phyloP scores from a whole-genome alignment of 2,329 filamentous ascomycete species.

The Biscogniauxia mediterranea region DNA sequence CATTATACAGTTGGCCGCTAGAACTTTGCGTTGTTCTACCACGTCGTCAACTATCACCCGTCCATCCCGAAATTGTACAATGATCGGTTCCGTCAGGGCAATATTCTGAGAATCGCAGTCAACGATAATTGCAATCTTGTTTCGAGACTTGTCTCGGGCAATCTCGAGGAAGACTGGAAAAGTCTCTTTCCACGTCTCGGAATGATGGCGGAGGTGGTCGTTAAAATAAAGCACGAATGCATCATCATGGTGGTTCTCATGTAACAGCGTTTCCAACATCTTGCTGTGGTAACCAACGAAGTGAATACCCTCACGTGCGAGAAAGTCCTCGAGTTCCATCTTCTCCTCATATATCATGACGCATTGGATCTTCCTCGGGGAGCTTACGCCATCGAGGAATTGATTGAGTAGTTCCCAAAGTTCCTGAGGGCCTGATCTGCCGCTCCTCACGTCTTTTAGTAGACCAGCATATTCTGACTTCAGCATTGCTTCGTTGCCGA shows the following conservation, averaged over 20 bases:
- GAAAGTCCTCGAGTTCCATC: not conserved
- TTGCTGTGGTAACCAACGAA: not conserved
- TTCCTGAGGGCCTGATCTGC: not conserved
- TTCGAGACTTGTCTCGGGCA: not conserved
- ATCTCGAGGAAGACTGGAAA: not conserved
- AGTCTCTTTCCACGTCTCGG: not conserved
- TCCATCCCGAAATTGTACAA: not conserved
- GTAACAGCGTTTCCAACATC: not conserved
- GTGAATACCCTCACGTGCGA: not conserved
- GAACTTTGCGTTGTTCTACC: not conserved
- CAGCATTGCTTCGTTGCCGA: not conserved
- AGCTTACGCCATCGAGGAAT: not conserved
- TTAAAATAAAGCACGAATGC: not conserved
- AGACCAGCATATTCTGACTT: not conserved
- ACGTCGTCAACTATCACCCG: not conserved
- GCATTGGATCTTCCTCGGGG: not conserved
- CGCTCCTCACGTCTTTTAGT: not conserved
- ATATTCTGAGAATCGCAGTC: not conserved
- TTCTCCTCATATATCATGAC: not conserved
- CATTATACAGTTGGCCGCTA: not conserved
- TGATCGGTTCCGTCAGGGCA: not conserved
- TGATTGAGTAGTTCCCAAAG: not conserved
- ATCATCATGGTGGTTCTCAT: not conserved
- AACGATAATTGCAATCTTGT: not conserved
- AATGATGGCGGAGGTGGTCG: not conserved